phyloP scores from a whole-genome alignment of 192 early-diverging fungal genomes.

The Coemansia sp. region DNA sequence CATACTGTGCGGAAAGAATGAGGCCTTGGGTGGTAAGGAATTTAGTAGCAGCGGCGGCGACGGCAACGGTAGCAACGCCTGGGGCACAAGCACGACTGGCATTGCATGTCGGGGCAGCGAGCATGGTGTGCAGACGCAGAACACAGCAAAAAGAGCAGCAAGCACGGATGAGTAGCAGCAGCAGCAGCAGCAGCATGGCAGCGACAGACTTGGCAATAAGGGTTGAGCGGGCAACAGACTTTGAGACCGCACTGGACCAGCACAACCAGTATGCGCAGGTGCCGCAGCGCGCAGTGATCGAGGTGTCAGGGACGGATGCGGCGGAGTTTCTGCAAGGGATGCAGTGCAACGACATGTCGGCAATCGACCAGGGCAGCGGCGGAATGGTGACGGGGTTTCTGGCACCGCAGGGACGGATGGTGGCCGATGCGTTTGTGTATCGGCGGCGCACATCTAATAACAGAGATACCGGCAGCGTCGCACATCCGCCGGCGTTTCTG shows the following conservation, averaged over 20 bases:
- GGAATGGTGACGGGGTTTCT: conserved; percentile 85
- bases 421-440: conserved; percentile 91
- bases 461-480: conserved; percentile 42
- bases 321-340: conserved; percentile 89
- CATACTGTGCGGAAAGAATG: neutral
- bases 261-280: conserved; percentile 56
- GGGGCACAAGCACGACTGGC: neutral
- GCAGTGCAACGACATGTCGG: conserved; percentile 84
- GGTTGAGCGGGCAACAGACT: conserved; percentile 20
- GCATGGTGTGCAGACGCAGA: neutral
- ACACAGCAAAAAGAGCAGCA: neutral
- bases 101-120: neutral
- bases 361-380: conserved; percentile 66
- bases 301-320: conserved; percentile 72
- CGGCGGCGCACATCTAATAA: conserved; percentile 8
- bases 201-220: neutral
- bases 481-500: conserved; percentile 64
- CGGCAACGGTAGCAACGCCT: neutral
- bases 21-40: neutral
- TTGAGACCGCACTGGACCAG: conserved; percentile 28
- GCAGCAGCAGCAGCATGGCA: neutral
- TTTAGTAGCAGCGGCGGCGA: neutral
- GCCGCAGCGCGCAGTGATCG: conserved; percentile 61
- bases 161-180: neutral
- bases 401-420: conserved; percentile 82